A percentile compares a stretch with the other conserved stretches of the same genome.
Conservation (phyloP, 2,329 filamentous ascomycete species). For the Aureobasidium lini region DNA sequence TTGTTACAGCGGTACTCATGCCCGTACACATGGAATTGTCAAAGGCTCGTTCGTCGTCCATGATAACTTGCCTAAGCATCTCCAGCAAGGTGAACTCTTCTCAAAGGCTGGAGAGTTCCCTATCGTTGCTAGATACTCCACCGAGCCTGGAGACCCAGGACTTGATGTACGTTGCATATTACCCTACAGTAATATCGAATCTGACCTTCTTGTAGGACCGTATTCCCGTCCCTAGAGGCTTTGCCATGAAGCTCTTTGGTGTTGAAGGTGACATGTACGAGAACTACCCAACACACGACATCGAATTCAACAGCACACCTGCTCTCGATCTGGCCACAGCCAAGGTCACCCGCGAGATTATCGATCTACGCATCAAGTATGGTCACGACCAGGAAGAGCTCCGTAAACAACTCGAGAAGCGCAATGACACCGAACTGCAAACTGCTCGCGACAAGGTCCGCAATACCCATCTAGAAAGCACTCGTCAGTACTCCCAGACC, state of each 20-base stretch:
- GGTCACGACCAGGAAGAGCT: conserved; percentile 32
- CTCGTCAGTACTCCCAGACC: conserved; percentile 38
- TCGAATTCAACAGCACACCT: conserved; percentile 44
- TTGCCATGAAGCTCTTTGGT: conserved; percentile 45
- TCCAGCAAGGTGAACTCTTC: conserved; percentile 37
- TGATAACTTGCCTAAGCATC: conserved; percentile 36
- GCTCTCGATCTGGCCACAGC: conserved; percentile 41
- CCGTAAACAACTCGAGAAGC: conserved; percentile 34
- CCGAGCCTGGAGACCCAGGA: conserved; percentile 32
- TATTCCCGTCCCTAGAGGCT: conserved; percentile 39
- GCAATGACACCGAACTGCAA: conserved; percentile 33
- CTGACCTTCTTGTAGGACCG: conserved; percentile 24
- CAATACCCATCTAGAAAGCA: conserved; percentile 34
- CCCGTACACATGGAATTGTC: conserved; percentile 41
- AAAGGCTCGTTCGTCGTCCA: conserved; percentile 40
- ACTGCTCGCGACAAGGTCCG: conserved; percentile 32
- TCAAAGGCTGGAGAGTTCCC: conserved; percentile 27
- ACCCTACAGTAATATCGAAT: too few species aligned
- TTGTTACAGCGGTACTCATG: conserved; percentile 36
- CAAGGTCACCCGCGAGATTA: conserved; percentile 39
- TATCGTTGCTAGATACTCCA: conserved; percentile 32
- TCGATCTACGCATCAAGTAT: conserved; percentile 34
- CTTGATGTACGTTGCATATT: conserved; percentile 25
- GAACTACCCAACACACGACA: conserved; percentile 34
- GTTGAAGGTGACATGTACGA: conserved; percentile 38